Conservation (phyloP, 2,329 filamentous ascomycete species). For the Aschersonia sp. region DNA sequence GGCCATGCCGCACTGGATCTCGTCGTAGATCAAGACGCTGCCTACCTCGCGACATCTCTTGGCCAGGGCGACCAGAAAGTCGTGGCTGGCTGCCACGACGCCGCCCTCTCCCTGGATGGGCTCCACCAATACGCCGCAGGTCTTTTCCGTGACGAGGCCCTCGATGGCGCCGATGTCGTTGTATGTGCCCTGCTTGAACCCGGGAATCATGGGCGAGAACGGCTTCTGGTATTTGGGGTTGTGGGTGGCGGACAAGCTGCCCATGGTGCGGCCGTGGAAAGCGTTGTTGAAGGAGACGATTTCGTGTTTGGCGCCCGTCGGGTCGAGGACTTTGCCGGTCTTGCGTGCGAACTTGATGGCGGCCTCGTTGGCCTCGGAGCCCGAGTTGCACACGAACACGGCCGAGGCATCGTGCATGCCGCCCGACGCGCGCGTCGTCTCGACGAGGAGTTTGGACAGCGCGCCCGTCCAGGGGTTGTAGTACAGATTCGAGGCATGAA, state of each 20-base stretch:
- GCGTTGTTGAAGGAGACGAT: constrained; percentile 82
- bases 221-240: constrained; percentile 97
- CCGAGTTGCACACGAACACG: constrained; percentile 92
- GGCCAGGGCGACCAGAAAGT: constrained; percentile 75
- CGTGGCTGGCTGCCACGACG: constrained; percentile 66
- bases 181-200: constrained; percentile 73
- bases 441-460: constrained; percentile 71
- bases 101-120: constrained; percentile 96
- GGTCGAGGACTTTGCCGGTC: constrained; percentile 61
- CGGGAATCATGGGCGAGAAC: constrained; percentile 89
- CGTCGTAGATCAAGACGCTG: constrained; percentile 83
- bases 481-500: constrained; percentile 93
- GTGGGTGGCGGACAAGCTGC: constrained; percentile 83
- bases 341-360: constrained; percentile 96
- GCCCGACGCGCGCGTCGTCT: constrained; percentile 64
- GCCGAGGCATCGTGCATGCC: constrained; percentile 68
- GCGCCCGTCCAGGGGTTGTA: constrained; percentile 92
- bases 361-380: constrained; percentile 92
- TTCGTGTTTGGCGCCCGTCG: constrained; percentile 61
- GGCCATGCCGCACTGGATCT: constrained; percentile 89
- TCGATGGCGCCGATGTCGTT: constrained; percentile 66
- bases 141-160: constrained; percentile 64
- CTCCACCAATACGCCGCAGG: constrained; percentile 90
- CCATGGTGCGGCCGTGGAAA: constrained; percentile 96
- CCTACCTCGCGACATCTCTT: constrained; percentile 73